Percentiles rank a stretch among this genome's conserved stretches.
phyloP scores from a whole-genome alignment of 2,329 filamentous ascomycete genomes.

The Emergomyces orientalis region DNA sequence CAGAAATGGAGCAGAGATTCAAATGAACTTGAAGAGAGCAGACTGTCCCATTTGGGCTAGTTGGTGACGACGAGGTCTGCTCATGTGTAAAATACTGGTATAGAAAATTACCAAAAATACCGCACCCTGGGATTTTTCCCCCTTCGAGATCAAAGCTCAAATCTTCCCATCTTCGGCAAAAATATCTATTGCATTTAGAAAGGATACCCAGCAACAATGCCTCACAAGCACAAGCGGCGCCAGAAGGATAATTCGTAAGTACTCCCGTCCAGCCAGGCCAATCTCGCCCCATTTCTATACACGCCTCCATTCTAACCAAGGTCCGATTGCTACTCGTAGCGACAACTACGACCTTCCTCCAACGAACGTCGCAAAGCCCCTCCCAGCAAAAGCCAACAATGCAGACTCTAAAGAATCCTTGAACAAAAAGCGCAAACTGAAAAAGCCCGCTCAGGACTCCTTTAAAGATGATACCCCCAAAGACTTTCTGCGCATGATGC shows the following conservation, averaged over 20 bases:
- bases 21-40: too few relatives aligned
- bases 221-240: slow-evolving; percentile 72
- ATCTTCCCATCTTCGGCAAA: neutral
- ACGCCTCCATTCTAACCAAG: slow-evolving; percentile 33
- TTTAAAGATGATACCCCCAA: slow-evolving; percentile 69
- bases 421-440: slow-evolving; percentile 27
- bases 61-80: too few relatives aligned
- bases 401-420: slow-evolving; percentile 30
- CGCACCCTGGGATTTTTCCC: neutral
- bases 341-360: slow-evolving; percentile 52
- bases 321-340: slow-evolving; percentile 2
- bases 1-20: neutral
- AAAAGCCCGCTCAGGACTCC: slow-evolving; percentile 26
- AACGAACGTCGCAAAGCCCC: slow-evolving; percentile 48
- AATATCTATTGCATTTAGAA: neutral
- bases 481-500: slow-evolving; percentile 79
- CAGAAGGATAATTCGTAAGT: slow-evolving; percentile 45
- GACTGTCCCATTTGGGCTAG: too few relatives aligned
- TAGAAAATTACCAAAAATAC: neutral
- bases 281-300: slow-evolving; percentile 35
- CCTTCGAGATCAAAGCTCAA: neutral
- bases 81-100: neutral
- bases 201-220: slow-evolving; percentile 46
- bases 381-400: slow-evolving; percentile 44
- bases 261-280: slow-evolving; percentile 1